Conservation (phyloP, 2,329 filamentous ascomycete genomes). For the Trichoderma cornu-damae region DNA sequence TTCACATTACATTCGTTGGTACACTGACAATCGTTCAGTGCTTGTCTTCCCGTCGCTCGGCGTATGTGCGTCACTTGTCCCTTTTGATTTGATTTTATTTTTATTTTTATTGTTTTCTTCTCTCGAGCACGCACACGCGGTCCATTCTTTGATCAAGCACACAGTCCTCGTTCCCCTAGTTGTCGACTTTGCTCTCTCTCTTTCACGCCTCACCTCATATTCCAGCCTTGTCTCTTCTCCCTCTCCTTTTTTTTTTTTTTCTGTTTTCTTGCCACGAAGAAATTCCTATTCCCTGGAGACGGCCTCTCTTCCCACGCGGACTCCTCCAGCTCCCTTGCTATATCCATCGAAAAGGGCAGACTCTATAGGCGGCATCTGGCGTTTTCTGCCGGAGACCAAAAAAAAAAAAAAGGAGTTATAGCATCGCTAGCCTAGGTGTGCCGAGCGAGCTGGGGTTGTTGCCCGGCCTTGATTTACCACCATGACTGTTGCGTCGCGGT, state of each 20-base stretch:
- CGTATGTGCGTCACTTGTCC: slow-evolving; percentile 4
- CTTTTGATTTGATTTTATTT: too few relatives aligned
- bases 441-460: neutral
- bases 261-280: neutral
- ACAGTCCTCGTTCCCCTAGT: neutral
- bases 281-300: neutral
- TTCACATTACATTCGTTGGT: slow-evolving; percentile 12
- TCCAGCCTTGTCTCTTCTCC: neutral
- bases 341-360: too few relatives aligned
- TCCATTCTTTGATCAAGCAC: slow-evolving; percentile 12
- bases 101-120: too few relatives aligned
- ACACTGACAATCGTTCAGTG: neutral
- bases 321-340: neutral
- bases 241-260: neutral
- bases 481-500: slow-evolving; percentile 3
- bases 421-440: neutral
- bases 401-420: too few relatives aligned
- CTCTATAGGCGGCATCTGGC: neutral
- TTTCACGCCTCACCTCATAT: neutral
- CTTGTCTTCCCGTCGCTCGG: neutral
- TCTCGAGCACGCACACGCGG: neutral
- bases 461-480: neutral
- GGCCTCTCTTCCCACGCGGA: neutral
- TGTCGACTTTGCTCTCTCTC: slow-evolving; percentile 7
- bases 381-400: neutral